phyloP scores from a whole-genome alignment of 176 grass and related monocot species.

The Paspalum notatum region DNA sequence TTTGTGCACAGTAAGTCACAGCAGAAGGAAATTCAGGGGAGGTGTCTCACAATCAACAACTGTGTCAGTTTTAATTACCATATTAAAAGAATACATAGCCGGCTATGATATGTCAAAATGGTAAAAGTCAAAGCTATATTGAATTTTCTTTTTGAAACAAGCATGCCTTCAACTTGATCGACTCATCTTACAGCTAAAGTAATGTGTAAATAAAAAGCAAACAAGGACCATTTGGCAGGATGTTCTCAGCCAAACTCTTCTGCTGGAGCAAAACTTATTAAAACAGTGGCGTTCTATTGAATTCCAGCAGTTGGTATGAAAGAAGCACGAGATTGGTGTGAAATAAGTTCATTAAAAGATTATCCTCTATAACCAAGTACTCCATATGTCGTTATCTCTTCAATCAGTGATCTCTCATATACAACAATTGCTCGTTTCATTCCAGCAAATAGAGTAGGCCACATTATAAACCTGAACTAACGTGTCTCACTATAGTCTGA shows the following conservation, averaged over 20 bases:
- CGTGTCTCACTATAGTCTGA: neutral
- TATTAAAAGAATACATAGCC: neutral
- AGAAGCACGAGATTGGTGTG: neutral
- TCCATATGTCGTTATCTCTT: neutral
- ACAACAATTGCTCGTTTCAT: neutral
- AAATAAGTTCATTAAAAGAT: neutral
- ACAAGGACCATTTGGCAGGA: conserved; percentile 1
- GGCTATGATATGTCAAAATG: conserved; percentile 8
- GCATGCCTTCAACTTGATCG: neutral
- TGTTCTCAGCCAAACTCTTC: neutral
- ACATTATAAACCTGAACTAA: neutral
- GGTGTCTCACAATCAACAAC: conserved; percentile 12
- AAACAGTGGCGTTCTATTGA: conserved; percentile 11
- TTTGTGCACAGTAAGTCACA: neutral
- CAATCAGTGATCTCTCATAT: neutral
- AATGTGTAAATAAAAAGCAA: neutral
- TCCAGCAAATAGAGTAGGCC: conserved; percentile 32
- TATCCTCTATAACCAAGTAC: neutral
- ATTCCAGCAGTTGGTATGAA: conserved; percentile 1
- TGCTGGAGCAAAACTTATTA: neutral
- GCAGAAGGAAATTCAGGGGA: neutral
- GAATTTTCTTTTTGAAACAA: conserved; percentile 23
- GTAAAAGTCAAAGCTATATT: neutral
- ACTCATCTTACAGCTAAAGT: neutral
- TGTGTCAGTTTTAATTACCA: neutral